Base-by-base conservation (phyloP, 495 filamentous ascomycete species). In the Aspergillus hancockii region DNA sequence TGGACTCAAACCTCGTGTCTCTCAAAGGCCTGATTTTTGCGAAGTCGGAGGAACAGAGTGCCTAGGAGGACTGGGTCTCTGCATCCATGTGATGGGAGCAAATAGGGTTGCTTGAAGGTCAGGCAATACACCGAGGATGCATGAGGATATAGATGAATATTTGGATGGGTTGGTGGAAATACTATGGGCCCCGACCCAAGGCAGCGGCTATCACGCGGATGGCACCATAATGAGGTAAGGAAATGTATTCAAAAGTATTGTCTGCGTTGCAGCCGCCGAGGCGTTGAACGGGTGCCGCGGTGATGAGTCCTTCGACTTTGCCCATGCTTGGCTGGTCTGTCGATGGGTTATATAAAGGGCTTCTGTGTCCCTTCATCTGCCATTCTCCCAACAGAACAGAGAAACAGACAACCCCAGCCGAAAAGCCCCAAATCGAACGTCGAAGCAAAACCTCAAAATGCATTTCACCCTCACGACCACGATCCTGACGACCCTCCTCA, bases 401-500 rank as follows among this genome's bases (percentile, higher is more conserved):
- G 12, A 40, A 10, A 40, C 36, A 13, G 12, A 40, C 12, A 40
- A 13, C 3, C 10, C 16, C 36, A 40, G 36, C 10, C 12, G 3
- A 10, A 13, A 40, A 28, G 25, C 25, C 7, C 25, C 3, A 12
- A 40, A 3, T 3, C 10, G 3, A 40, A 13, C 2, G 36, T 9
- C 10, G 12, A 40, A 40, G 16, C 36, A 40, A n/a, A 40, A 9
- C 36, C 36, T 28, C 31, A 57, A 34, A 0, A 57, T 55, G 53
- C 53, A 43, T 18, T 28, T 55, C 41, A 18, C 53, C 18, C 16
- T 47, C 38, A 13, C 40, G 13, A 47, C 34, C 40, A 46, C 38
- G 8, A 21, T 32, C 6, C 8, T 52, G 16, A n/a, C 43, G 6
- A 31, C 38, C 47, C n/a, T 52, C 16, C 57, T 59, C 36, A 31